Base-by-base conservation (phyloP, 768 basidiomycete species). In the Tremella yokohamensis region DNA sequence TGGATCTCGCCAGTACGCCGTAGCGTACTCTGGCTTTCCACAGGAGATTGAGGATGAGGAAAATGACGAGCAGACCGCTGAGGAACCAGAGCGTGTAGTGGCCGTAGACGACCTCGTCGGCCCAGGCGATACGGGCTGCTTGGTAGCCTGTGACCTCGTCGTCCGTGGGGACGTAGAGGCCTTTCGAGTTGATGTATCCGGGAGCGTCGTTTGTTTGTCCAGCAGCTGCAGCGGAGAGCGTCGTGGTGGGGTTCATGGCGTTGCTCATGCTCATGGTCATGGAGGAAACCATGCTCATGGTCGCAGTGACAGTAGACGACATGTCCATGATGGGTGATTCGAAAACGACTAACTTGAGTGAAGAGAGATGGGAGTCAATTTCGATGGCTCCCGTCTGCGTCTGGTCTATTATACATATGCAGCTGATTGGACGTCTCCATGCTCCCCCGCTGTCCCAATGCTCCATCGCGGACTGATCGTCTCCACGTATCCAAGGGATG, bases 131-230 rank as follows among this genome's bases (percentile, higher is more conserved):
- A 3, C 40, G 37, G n/a, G 40, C 29, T 11, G 49, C 56, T 51
- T 57, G 56, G 49, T 51, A 57, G 8, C 48, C 56, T 13, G 56
- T 52, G 15, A 13, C 22, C 40, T 57, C 56, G 9, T 29, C 56
- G 18, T 29, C n/a, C 8, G 49, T 50, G 25, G 56, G 56, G 1
- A 57, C 56, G 40, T 57, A 57, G 16, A 22, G 26, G 4, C 56
- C 56, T n/a, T 50, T 13, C 12, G 29, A n/a, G n/a, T 57, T 39
- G 34, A 57, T 15, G n/a, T 57, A 47, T 2, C 56, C 56, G 9
- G 56, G 56, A 3, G 38, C 40, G 19, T 34, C n/a, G 13, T 47
- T 48, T 7, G 49, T 47, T 8, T n/a, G 40, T 16, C 38, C 37
- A 8, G 22, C 40, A 15, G 24, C 29, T 9, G 29, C 22, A 1